A percentile compares a stretch with the other conserved stretches of the same genome.
Conservation (phyloP, 2,329 filamentous ascomycete genomes). For the Colletotrichum tofieldiae region DNA sequence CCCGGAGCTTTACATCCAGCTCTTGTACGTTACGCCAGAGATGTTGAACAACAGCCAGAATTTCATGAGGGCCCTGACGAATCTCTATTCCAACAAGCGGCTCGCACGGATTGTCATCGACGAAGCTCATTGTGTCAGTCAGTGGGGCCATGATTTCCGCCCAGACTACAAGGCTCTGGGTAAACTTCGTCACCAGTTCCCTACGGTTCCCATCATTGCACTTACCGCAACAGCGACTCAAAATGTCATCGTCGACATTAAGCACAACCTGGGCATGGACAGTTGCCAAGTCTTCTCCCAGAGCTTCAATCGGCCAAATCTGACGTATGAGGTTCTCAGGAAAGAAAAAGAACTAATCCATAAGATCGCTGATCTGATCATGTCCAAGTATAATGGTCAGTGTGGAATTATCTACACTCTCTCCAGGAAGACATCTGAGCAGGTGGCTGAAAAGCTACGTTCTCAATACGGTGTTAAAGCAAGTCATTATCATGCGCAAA, state of each 20-base stretch:
- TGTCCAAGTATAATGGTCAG: constrained; percentile 76
- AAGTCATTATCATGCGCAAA: constrained; percentile 87
- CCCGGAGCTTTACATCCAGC: constrained; percentile 84
- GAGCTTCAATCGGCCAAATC: constrained; percentile 97
- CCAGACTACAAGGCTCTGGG: constrained; percentile 95
- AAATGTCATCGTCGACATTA: constrained; percentile 92
- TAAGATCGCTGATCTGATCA: constrained; percentile 78
- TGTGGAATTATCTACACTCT: constrained; percentile 96
- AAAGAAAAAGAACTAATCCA: constrained; percentile 66
- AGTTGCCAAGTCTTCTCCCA: constrained; percentile 86
- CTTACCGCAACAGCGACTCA: constrained; percentile 95
- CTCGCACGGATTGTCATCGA: constrained; percentile 96
- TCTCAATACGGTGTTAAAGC: constrained; percentile 78
- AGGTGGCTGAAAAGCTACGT: constrained; percentile 79
- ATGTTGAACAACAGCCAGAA: constrained; percentile 89
- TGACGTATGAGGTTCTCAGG: constrained; percentile 86
- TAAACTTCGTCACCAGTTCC: constrained; percentile 79
- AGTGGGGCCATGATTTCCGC: constrained; percentile 99
- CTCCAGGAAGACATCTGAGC: constrained; percentile 86
- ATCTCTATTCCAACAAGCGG: constrained; percentile 78
- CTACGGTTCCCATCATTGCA: constrained; percentile 90
- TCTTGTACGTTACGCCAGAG: constrained; percentile 96
- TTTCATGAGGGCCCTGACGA: constrained; percentile 77
- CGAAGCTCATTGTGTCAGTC: constrained; percentile 98
- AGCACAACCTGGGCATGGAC: constrained; percentile 89